These are phyloP conservation scores for Noccaea bulbosa DNA, from an alignment of 345 rosid species.

Conservation along the genomic window DNA sequence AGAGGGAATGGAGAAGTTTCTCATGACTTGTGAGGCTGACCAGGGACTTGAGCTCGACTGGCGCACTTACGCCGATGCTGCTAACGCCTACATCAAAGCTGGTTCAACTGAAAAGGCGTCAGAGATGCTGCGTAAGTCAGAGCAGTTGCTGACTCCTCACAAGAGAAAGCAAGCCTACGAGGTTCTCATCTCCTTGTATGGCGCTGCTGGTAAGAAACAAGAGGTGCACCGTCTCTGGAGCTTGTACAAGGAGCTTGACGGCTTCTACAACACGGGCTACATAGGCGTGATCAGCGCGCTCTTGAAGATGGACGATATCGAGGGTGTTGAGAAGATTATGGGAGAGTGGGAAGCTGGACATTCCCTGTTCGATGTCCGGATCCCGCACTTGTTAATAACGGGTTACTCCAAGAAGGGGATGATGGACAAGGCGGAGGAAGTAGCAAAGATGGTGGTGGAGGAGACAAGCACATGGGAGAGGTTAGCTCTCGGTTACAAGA, in stretches of 20 bases:
- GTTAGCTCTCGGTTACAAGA: slow-evolving; percentile 50
- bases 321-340: slow-evolving; percentile 57
- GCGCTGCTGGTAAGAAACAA: slow-evolving; percentile 51
- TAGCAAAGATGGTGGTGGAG: slow-evolving; percentile 38
- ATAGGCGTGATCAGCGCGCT: slow-evolving; percentile 56
- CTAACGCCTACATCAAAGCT: slow-evolving; percentile 56
- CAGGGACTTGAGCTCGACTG: slow-evolving; percentile 47
- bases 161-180: slow-evolving; percentile 45
- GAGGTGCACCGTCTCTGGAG: slow-evolving; percentile 65
- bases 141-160: slow-evolving; percentile 37
- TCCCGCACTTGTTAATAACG: slow-evolving; percentile 53
- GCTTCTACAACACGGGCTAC: slow-evolving; percentile 51
- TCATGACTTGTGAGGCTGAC: slow-evolving; percentile 54
- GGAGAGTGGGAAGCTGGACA: slow-evolving; percentile 60
- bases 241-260: slow-evolving; percentile 48
- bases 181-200: slow-evolving; percentile 53
- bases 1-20: slow-evolving; percentile 61
- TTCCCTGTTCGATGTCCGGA: slow-evolving; percentile 45
- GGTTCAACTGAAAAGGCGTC: slow-evolving; percentile 52
- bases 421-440: slow-evolving; percentile 60
- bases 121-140: slow-evolving; percentile 52
- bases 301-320: slow-evolving; percentile 57
- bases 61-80: slow-evolving; percentile 50
- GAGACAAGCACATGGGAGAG: slow-evolving; percentile 48
- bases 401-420: slow-evolving; percentile 58